phyloP scores from a whole-genome alignment of 2,329 filamentous ascomycete genomes.

The Paraphaeosphaeria minitans region DNA sequence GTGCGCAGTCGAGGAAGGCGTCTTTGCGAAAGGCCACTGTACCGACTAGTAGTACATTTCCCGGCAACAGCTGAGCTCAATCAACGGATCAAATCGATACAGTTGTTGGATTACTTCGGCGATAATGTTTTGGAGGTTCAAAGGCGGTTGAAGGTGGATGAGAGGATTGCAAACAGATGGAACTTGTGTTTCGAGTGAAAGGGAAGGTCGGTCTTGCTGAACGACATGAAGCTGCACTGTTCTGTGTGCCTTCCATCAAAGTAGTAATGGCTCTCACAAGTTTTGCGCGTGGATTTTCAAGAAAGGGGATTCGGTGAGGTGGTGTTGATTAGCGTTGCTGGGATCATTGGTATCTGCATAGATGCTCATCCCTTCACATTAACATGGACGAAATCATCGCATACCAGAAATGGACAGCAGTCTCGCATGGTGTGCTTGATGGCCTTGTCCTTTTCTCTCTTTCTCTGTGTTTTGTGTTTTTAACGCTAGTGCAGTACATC shows the following conservation, averaged over 20 bases:
- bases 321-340: no score
- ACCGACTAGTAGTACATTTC: not conserved
- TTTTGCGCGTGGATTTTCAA: not conserved
- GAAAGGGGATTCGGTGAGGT: no score
- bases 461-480: not conserved
- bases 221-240: not conserved
- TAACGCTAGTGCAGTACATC: not conserved
- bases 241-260: not conserved
- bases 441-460: not conserved
- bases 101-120: not conserved
- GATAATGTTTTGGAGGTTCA: not conserved
- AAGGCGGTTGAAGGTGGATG: not conserved
- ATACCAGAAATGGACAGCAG: not conserved
- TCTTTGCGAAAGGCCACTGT: not conserved
- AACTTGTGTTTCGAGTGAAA: no score
- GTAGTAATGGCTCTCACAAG: not conserved
- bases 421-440: not conserved
- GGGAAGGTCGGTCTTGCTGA: not conserved
- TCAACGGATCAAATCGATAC: not conserved
- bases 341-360: not conserved
- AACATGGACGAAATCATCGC: not conserved
- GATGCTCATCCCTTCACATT: not conserved
- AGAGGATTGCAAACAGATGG: no score
- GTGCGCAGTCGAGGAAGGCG: not conserved
- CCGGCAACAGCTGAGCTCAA: not conserved